Evolutionary conservation across 441 rosid species (phyloP).

Genomic region (Melastoma candidum): DNA sequence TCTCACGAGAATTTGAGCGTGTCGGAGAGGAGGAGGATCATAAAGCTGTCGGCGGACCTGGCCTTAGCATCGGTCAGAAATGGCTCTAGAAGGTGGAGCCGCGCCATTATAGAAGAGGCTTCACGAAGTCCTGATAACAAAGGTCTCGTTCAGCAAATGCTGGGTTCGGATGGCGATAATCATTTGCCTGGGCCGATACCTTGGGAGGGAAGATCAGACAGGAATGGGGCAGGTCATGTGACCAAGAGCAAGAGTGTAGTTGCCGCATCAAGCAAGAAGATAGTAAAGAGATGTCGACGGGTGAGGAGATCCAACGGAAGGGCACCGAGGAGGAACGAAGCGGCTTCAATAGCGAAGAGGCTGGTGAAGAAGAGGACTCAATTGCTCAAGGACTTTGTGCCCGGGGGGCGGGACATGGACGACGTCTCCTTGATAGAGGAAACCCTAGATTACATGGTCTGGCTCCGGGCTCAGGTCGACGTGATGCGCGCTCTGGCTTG

Average conservation of each 20-base stretch:
- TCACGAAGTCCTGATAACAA: constrained; percentile 24
- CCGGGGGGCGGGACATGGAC: constrained; percentile 68
- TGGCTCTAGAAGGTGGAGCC: constrained; percentile 66
- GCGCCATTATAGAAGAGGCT: constrained; percentile 54
- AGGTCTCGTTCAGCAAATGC: constrained; percentile 24
- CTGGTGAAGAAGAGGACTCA: constrained; percentile 47
- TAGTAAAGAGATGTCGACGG: constrained; percentile 35
- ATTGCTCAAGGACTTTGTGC: constrained; percentile 55
- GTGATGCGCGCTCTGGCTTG: constrained; percentile 56
- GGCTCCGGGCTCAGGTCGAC: constrained; percentile 71
- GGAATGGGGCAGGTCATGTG: constrained; percentile 3
- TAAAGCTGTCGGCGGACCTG: constrained; percentile 76
- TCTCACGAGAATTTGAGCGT: constrained; percentile 35
- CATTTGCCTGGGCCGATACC: too few relatives aligned
- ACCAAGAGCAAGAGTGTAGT: constrained; percentile 18
- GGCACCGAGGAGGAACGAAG: constrained; percentile 7
- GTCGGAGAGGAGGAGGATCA: constrained; percentile 53
- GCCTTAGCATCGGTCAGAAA: constrained; percentile 78
- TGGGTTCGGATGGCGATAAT: constrained; percentile 24
- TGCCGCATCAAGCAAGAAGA: constrained; percentile 48
- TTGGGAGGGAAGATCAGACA: constrained; percentile 1
- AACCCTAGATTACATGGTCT: constrained; percentile 78
- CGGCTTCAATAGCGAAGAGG: constrained; percentile 30
- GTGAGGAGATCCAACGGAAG: constrained; percentile 16
- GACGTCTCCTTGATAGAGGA: constrained; percentile 51